Evolutionary conservation across 2,329 filamentous ascomycete species (phyloP).

Genomic region (Arthrobotrys conoides): DNA sequence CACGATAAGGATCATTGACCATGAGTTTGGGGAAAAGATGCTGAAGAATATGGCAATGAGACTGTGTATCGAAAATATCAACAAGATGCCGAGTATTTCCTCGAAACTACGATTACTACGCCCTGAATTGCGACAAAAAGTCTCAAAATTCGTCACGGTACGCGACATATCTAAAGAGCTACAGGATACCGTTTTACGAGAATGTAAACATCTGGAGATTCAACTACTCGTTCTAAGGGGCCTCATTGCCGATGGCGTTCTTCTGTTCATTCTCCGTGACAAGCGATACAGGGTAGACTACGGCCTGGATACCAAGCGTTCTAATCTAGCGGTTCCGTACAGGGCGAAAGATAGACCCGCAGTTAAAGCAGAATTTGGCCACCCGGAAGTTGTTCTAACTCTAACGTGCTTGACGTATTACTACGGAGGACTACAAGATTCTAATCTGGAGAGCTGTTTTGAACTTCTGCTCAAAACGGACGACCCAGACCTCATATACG

Average conservation of each 20-base stretch:
- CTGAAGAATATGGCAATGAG: constrained; percentile 69
- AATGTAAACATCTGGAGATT: constrained; percentile 51
- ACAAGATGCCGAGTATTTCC: constrained; percentile 35
- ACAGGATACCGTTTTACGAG: constrained; percentile 13
- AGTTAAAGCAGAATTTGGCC: constrained; percentile 73
- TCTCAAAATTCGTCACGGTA: constrained; percentile 17
- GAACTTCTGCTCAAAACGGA: constrained; percentile 71
- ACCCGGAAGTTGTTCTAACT: constrained; percentile 74
- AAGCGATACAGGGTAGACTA: constrained; percentile 79
- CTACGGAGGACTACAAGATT: constrained; percentile 71
- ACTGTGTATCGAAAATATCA: not conserved
- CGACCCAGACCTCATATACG: constrained; percentile 71
- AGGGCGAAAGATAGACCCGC: constrained; percentile 74
- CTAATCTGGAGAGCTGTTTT: constrained; percentile 71
- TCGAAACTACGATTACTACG: constrained; percentile 32
- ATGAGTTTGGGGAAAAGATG: constrained; percentile 64
- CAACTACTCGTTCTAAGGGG: constrained; percentile 71
- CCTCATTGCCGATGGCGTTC: constrained; percentile 72
- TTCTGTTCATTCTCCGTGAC: constrained; percentile 71
- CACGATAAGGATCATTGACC: constrained; percentile 63
- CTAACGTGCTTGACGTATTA: constrained; percentile 74
- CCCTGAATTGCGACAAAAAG: not conserved
- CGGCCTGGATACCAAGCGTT: constrained; percentile 70
- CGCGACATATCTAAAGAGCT: constrained; percentile 22
- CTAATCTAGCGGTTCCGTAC: constrained; percentile 73